These are phyloP conservation scores for Myriosclerotinia duriaeana DNA, from an alignment of 2,329 filamentous ascomycete genomes.

Conservation along the genomic window DNA sequence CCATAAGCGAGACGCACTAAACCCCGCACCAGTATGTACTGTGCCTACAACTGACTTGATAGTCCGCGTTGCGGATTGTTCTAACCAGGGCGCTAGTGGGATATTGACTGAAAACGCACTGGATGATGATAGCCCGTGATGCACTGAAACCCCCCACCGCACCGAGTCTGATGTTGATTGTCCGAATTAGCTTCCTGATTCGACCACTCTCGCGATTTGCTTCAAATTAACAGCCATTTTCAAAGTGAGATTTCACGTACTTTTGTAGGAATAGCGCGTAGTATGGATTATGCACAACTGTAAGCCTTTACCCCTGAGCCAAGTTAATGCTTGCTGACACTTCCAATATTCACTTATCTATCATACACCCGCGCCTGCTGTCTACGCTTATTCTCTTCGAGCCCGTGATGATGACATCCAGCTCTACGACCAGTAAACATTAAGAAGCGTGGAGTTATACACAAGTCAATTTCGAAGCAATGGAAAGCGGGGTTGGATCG, in stretches of 20 bases:
- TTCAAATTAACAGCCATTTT: slow-evolving; percentile 83
- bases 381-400: neutral
- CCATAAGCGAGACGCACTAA: neutral
- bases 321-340: neutral
- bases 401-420: slow-evolving; percentile 35
- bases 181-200: slow-evolving; percentile 55
- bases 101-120: slow-evolving; percentile 72
- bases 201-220: slow-evolving; percentile 80
- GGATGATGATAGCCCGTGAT: slow-evolving; percentile 69
- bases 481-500: slow-evolving; percentile 48
- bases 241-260: slow-evolving; percentile 74
- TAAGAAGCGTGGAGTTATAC: slow-evolving; percentile 82
- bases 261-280: slow-evolving; percentile 82
- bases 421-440: slow-evolving; percentile 75
- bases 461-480: slow-evolving; percentile 53
- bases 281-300: slow-evolving; percentile 68
- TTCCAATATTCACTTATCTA: neutral
- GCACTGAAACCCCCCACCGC: neutral
- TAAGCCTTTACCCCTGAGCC: too few species aligned
- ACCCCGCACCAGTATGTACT: neutral
- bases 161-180: slow-evolving; percentile 40
- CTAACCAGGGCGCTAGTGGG: slow-evolving; percentile 78
- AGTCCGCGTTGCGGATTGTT: slow-evolving; percentile 90
- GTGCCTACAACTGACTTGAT: slow-evolving; percentile 38
- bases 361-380: neutral